A percentile compares a stretch with the other conserved stretches of the same genome.
Conservation (phyloP, 768 basidiomycete species). For the Cystobasidiopsis lactophilus region DNA sequence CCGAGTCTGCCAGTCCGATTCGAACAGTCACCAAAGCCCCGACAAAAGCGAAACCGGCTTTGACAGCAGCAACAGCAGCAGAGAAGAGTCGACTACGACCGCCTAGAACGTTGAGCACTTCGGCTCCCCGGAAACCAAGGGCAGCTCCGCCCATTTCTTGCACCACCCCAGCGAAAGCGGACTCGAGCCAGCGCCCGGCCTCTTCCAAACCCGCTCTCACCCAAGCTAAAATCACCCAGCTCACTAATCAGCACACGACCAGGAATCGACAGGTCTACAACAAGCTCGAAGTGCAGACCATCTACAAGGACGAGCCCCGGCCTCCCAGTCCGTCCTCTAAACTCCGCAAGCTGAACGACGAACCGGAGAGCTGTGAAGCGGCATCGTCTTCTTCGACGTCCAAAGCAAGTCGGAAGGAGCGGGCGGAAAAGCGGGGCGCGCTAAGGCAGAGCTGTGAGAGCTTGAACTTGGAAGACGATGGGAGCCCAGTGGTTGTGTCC, state of each 20-base stretch:
- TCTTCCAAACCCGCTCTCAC: constrained; percentile 8
- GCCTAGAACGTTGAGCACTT: too few relatives aligned
- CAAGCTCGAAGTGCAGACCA: constrained; percentile 10
- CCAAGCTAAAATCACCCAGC: constrained; percentile 7
- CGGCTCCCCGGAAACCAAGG: too few relatives aligned
- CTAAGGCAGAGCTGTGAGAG: not conserved
- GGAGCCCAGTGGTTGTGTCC: not conserved
- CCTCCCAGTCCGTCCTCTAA: constrained; percentile 19
- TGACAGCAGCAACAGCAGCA: too few relatives aligned
- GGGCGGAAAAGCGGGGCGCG: not conserved
- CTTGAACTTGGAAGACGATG: not conserved
- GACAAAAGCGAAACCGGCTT: too few relatives aligned
- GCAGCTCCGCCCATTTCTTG: too few relatives aligned
- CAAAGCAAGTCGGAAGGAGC: not conserved
- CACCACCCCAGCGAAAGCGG: too few relatives aligned
- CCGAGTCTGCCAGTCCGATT: too few relatives aligned
- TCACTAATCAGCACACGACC: constrained; percentile 16
- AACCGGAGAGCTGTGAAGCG: not conserved
- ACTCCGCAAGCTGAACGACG: constrained; percentile 11
- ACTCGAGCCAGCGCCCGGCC: not conserved
- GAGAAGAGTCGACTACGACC: too few relatives aligned
- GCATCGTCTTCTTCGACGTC: not conserved
- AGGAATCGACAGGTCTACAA: constrained; percentile 14
- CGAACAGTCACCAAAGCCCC: too few relatives aligned
- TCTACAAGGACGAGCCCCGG: constrained; percentile 14